Evolutionary conservation across 352 stramenopile species (phyloP).

Genomic region (Globisporangium lucens): DNA sequence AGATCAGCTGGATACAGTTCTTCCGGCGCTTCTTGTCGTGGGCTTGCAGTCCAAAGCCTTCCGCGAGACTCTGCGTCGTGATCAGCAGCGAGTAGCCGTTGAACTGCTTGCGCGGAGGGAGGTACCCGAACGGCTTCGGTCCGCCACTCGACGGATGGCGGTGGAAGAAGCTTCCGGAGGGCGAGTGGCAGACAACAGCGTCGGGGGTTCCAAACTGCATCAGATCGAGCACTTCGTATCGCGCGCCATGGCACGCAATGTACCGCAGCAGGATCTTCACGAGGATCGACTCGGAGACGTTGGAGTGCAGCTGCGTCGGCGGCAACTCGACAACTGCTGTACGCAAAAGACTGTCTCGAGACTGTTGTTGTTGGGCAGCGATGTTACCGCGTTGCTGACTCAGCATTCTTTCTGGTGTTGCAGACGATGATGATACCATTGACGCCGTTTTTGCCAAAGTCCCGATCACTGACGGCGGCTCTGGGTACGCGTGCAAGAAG

Average conservation of each 20-base stretch:
- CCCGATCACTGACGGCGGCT: conserved; percentile 9
- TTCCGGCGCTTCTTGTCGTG: conserved; percentile 50
- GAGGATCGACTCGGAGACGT: conserved; percentile 66
- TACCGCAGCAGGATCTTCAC: conserved; percentile 81
- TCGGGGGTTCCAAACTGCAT: conserved; percentile 85
- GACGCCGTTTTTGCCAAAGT: neutral
- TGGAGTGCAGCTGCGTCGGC: conserved; percentile 59
- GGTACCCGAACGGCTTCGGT: conserved; percentile 21
- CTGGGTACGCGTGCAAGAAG: conserved; percentile 64
- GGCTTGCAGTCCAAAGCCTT: conserved; percentile 26
- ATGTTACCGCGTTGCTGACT: conserved; percentile 14
- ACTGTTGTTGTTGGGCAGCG: conserved; percentile 17
- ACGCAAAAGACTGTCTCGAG: conserved; percentile 46
- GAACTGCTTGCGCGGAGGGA: conserved; percentile 21
- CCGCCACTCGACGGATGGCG: conserved; percentile 32
- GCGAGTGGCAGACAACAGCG: conserved; percentile 74
- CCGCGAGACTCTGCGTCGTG: conserved; percentile 58
- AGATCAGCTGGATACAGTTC: conserved; percentile 65
- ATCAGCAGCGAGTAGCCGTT: conserved; percentile 74
- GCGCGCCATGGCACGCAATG: conserved; percentile 76
- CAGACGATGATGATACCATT: neutral
- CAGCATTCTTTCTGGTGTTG: neutral
- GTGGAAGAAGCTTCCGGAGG: conserved; percentile 78
- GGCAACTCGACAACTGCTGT: conserved; percentile 56
- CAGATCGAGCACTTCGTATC: conserved; percentile 81